Percentiles rank a stretch among this genome's conserved stretches.
Evolutionary conservation across 768 basidiomycete species (phyloP).

Genomic region (Mycena capillaripes): DNA sequence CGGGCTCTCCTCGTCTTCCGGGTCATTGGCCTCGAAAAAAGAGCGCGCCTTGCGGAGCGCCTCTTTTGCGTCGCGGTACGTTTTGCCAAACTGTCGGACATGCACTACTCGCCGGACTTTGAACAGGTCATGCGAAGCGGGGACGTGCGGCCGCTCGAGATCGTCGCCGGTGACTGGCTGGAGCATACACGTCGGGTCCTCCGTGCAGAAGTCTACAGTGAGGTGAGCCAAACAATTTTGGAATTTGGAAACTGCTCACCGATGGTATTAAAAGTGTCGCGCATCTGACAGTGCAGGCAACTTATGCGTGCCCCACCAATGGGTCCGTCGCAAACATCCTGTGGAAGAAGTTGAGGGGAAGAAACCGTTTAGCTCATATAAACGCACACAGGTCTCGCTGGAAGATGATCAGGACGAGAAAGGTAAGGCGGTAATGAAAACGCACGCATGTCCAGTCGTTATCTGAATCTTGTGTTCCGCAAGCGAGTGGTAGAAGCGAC

Average conservation of each 20-base stretch:
- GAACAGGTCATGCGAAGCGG: conserved; percentile 47
- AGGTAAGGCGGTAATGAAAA: too few relatives aligned
- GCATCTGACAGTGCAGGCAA: conserved; percentile 46
- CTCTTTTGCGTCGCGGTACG: conserved; percentile 38
- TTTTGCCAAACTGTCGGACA: conserved; percentile 33
- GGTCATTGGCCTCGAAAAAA: conserved; percentile 22
- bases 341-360: conserved; percentile 27
- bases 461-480: conserved; percentile 33
- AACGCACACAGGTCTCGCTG: too few relatives aligned
- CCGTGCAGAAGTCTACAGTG: conserved; percentile 47
- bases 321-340: conserved; percentile 38
- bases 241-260: too few relatives aligned
- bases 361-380: too few relatives aligned
- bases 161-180: conserved; percentile 31
- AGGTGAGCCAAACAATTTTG: conserved; percentile 4
- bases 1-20: too few relatives aligned
- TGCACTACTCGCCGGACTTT: conserved; percentile 42
- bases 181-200: conserved; percentile 39
- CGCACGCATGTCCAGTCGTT: conserved; percentile 38
- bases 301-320: conserved; percentile 46
- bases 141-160: conserved; percentile 41
- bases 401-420: too few relatives aligned
- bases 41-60: conserved; percentile 36
- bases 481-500: conserved; percentile 40
- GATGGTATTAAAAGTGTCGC: not conserved